Conservation (phyloP, 768 basidiomycete genomes). For the Suillus weaverae region DNA sequence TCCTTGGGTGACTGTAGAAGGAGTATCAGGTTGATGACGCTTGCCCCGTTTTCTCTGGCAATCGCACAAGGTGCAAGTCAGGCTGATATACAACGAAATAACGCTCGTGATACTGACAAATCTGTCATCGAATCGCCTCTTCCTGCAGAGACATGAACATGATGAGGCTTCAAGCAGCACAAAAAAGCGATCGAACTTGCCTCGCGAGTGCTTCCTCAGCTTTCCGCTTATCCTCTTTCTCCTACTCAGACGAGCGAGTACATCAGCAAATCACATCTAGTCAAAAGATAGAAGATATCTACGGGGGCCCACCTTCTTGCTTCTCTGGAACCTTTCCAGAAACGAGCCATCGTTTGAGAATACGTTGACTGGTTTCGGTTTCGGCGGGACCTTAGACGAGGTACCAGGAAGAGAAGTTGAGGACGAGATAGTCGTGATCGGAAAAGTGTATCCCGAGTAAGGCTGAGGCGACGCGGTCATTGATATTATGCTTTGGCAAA, state of each 20-base stretch:
- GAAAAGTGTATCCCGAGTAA: constrained; percentile 17
- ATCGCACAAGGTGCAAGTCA: background rate
- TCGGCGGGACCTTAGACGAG: constrained; percentile 22
- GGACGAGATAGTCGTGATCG: constrained; percentile 19
- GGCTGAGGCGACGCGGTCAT: constrained; percentile 4
- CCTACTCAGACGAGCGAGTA: constrained; percentile 40
- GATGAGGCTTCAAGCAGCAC: background rate
- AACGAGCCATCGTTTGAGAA: constrained; percentile 74
- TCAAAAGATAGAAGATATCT: background rate
- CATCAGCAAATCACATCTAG: background rate
- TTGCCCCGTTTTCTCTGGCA: constrained; percentile 59
- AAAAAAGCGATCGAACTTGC: constrained; percentile 33
- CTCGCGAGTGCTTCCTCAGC: constrained; percentile 50
- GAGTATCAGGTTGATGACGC: constrained; percentile 46
- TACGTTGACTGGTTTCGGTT: constrained; percentile 53
- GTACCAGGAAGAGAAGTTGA: constrained; percentile 22
- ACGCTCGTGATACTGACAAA: constrained; percentile 45
- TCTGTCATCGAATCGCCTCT: constrained; percentile 58
- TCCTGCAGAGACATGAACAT: constrained; percentile 37
- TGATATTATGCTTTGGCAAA: background rate
- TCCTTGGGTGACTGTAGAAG: constrained; percentile 28
- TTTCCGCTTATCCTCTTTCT: constrained; percentile 53
- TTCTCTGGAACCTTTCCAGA: constrained; percentile 60
- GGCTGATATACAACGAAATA: background rate
- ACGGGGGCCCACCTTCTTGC: constrained; percentile 46